Base-by-base conservation (phyloP, 1,139 yeast genomes). In the Blastobotrys arbuscula region DNA sequence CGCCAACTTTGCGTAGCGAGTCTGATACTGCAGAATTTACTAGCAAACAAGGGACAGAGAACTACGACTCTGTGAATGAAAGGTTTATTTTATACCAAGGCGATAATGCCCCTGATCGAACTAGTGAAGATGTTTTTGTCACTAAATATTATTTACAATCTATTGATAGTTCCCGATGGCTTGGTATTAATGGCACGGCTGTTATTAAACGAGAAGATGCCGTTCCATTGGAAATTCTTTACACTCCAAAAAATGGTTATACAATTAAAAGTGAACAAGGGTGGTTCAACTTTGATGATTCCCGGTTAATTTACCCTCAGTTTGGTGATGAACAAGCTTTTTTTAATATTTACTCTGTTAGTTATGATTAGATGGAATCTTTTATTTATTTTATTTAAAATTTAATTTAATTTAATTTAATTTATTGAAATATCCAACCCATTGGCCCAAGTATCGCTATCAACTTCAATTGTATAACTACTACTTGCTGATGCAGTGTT, bases 61-160 rank as follows among this genome's bases (percentile, higher is more conserved):
- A 43, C 34, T 56, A 49, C 37, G 24, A 44, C 10, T 39, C 40
- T 28, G 30, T 13, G 1, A 26, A 39, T 9, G 51, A 55, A 15
- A 47, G 58, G 20, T 57, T 53, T 41, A 36, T 53, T 19, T 44
- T 57, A 13, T 48, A 50, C 42, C 59, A 54, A 46, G 45, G 35
- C 5, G 59, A 55, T 18, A 8, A n/a, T 23, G 9, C 16, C 6
- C 23, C 18, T 7, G 12, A 18, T 26, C 23, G 40, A 23, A n/a
- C 15, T 5, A 19, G 5, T 18, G 49, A 30, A 18, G 55, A 52
- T 28, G 54, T 53, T 5, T 57, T 57, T 50, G 39, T 53, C 31
- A 35, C 43, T 6, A 38, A 36, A 18, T 57, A 55, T 51, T 42
- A 42, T 21, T 38, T 57, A 24, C 36, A 51, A 50, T 52, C 51